Base-by-base conservation (phyloP, 768 basidiomycete species). In the Dentipellis sp. region DNA sequence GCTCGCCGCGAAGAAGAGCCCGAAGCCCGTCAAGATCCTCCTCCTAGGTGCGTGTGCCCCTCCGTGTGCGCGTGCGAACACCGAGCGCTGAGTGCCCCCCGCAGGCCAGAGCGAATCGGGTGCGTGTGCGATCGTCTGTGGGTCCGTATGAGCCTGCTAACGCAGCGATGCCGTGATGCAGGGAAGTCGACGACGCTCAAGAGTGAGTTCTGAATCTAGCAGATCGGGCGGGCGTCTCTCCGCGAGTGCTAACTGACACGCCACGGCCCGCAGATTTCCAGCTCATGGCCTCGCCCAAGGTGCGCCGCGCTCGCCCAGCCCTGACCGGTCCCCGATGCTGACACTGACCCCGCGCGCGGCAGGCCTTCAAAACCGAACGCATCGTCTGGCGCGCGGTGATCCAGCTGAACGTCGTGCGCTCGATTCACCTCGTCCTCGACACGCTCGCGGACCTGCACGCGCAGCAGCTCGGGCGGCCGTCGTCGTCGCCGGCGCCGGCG, bases 341-440 rank as follows among this genome's bases (percentile, higher is more conserved):
- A 14, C 10, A 11, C 47, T 56, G 12, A n/a, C 11, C 48, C 46
- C 29, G 46, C 11, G 23, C 10, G 16, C 21, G 38, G 38, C 52
- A 53, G 39, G 49, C 50, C 7, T 89, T 86, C 79, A 75, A 75
- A 50, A 73, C 74, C 49, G 87, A 91, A 63, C 82, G 86, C n/a
- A 71, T 77, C n/a, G 82, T 84, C 36, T 91, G 89, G 89, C 79
- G 86, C 35, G 75, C 82, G 0, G 84, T 91, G 52, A 78, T 91
- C 14, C 87, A 88, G 58, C 81, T 91, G 46, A 76, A 76, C 62
- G 67, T 76, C 60, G 74, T 76, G 51, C 71, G 71, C 54, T 76
- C 75, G 10, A 68, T 76, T 50, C 67, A 72, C 35, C 59, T 68
- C 56, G 73, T 76, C 62, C 69, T 76, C 55, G 69, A 73, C 22